Base-by-base conservation (phyloP, 768 basidiomycete genomes). In the Porpolomopsis calyptriformis region DNA sequence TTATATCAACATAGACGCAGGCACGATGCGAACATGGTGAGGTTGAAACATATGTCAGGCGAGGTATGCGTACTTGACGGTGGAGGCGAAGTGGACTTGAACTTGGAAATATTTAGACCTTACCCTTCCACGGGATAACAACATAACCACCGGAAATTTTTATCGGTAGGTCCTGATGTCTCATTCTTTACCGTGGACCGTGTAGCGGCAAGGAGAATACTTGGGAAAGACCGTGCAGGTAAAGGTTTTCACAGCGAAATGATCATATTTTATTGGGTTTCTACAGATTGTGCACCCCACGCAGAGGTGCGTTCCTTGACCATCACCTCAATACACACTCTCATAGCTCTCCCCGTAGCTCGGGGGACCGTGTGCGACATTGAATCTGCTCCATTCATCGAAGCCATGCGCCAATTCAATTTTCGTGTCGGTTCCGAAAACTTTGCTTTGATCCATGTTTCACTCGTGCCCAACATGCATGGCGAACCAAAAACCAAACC, bases 1-100 rank as follows among this genome's bases (percentile, higher is more conserved):
- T 11, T 99, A 99, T 57, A 98, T 99, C 96, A 99, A 99, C 68
- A 97, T 99, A 56, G 94, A 99, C 73, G 94, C 94, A 19, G 94
- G 94, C 26, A 98, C 94, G 16, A 99, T 99, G 94, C 75, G 94
- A 99, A 64, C 94, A 99, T 61, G 94, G 93, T 89, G 62, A 73
- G 81, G 52, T n/a, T 50, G 34, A 40, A 37, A 14, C 46, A 23
- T 34, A 18, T 34, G 8, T 33, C 48, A 52, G 93, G 93, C 55
- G 94, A 98, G 70, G 94, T 98, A 4, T 98, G 96, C 59, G 94
- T 97, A 36, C 70, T 99, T 53, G 96, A 99, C 64, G 94, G 98
- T 52, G 94, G 94, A 18, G 94, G 94, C 35, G 94, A 99, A 65
- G 96, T 96, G 50, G 94, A 99, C 64, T 72, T 99, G 27, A 94